phyloP scores from a whole-genome alignment of 1,139 yeast species.

The Geotrichum phurueaensis region DNA sequence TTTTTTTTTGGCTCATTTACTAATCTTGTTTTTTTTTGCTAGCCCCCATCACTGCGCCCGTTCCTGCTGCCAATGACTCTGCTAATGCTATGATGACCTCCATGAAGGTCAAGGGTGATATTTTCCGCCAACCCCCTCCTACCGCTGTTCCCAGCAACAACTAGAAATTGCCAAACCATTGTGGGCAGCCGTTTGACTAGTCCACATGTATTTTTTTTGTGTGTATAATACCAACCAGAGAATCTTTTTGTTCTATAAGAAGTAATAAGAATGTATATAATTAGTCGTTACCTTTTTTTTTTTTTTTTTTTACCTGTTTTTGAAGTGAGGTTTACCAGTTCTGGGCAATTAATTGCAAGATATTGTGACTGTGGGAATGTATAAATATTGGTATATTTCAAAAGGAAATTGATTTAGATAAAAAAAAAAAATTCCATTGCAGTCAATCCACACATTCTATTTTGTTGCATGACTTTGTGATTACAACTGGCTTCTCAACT shows the following conservation, averaged over 20 bases:
- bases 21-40: not conserved
- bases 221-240: not conserved
- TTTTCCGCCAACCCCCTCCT: slow-evolving; percentile 34
- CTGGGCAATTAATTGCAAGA: too few species aligned
- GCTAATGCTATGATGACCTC: slow-evolving; percentile 31
- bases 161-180: not conserved
- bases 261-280: not conserved
- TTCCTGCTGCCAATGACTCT: slow-evolving; percentile 32
- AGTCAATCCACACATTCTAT: too few species aligned
- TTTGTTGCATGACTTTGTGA: too few species aligned
- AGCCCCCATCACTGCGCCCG: slow-evolving; percentile 34
- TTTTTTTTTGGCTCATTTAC: too few species aligned
- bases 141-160: not conserved
- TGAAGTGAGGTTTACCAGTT: too few species aligned
- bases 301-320: not conserved
- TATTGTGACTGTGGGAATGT: too few species aligned
- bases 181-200: too few species aligned
- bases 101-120: slow-evolving; percentile 39
- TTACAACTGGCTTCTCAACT: too few species aligned
- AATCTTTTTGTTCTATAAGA: not conserved
- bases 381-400: too few species aligned
- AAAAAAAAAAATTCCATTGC: too few species aligned
- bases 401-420: too few species aligned
- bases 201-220: not conserved
- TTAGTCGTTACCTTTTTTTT: not conserved